These are phyloP conservation scores for Puccinia horiana DNA, from an alignment of 1,284 basidiomycete genomes.

Conservation along the genomic window DNA sequence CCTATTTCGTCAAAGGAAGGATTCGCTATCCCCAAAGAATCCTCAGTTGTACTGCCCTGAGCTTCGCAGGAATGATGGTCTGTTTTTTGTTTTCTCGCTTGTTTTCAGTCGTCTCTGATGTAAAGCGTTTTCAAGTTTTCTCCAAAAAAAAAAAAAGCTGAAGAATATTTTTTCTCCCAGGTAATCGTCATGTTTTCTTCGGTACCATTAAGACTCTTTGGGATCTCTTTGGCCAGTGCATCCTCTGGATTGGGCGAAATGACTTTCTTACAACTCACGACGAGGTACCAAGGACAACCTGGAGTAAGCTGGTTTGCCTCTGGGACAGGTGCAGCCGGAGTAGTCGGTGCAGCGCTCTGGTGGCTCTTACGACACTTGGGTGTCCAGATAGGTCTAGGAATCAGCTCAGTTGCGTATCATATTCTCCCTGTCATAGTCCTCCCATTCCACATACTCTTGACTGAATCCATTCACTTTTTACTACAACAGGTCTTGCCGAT, in stretches of 20 bases:
- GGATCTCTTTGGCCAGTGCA: constrained; percentile 86
- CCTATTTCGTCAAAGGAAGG: constrained; percentile 76
- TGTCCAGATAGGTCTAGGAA: constrained; percentile 76
- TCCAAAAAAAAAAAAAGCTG: too few species aligned
- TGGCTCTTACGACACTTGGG: constrained; percentile 87
- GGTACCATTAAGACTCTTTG: constrained; percentile 73
- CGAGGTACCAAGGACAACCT: constrained; percentile 62
- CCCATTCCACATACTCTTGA: constrained; percentile 29
- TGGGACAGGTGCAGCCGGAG: constrained; percentile 90
- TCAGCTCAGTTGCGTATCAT: constrained; percentile 60
- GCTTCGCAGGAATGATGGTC: constrained; percentile 56
- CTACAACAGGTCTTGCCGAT: constrained; percentile 71
- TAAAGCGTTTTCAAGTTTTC: too few species aligned
- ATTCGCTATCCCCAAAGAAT: constrained; percentile 76
- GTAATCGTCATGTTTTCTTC: constrained; percentile 75
- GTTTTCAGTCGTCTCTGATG: not conserved
- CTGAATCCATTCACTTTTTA: not conserved
- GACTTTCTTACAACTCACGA: constrained; percentile 90
- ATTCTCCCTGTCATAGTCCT: constrained; percentile 62
- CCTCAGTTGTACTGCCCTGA: constrained; percentile 65
- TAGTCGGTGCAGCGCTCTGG: constrained; percentile 90
- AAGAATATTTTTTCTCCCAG: constrained; percentile 61
- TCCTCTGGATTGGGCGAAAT: constrained; percentile 89
- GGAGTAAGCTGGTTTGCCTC: constrained; percentile 61
- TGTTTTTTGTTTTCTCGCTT: constrained; percentile 60